These are phyloP conservation scores for Simplicillium sp. DNA, from an alignment of 2,329 filamentous ascomycete species.

Conservation along the genomic window DNA sequence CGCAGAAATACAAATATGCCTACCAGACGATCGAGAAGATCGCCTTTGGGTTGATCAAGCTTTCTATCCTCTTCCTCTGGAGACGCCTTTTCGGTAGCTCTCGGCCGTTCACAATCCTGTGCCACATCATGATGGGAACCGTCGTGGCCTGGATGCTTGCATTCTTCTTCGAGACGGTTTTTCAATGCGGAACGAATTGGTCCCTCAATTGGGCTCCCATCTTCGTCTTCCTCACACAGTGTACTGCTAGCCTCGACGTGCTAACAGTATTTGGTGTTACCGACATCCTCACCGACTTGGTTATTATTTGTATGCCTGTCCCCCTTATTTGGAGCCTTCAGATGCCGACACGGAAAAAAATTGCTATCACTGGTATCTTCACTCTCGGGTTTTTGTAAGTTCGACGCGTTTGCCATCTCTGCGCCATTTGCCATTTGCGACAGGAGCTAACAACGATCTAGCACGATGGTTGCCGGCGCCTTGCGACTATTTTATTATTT, in stretches of 20 bases:
- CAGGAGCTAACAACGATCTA: background rate
- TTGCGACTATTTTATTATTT: background rate
- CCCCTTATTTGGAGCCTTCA: constrained; percentile 1
- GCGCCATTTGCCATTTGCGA: background rate
- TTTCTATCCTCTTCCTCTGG: constrained; percentile 14
- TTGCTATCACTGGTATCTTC: no score
- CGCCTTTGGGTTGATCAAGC: constrained; percentile 12
- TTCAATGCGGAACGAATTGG: constrained; percentile 10
- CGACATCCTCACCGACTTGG: background rate
- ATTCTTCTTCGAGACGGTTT: constrained; percentile 13
- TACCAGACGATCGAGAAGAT: constrained; percentile 12
- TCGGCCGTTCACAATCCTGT: constrained; percentile 5
- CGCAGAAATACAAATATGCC: constrained; percentile 12
- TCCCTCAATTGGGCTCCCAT: constrained; percentile 10
- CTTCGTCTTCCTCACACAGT: constrained; percentile 6
- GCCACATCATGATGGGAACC: constrained; percentile 9
- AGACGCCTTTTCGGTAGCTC: constrained; percentile 9
- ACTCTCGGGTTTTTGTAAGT: no score
- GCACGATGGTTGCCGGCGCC: background rate
- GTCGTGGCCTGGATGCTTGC: constrained; percentile 9
- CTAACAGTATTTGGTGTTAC: background rate
- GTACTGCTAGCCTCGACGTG: no score
- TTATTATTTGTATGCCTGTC: constrained; percentile 1
- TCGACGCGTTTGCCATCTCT: no score
- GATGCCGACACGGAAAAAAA: background rate